phyloP scores from a whole-genome alignment of 2,329 filamentous ascomycete species.

The Cadophora sp. region DNA sequence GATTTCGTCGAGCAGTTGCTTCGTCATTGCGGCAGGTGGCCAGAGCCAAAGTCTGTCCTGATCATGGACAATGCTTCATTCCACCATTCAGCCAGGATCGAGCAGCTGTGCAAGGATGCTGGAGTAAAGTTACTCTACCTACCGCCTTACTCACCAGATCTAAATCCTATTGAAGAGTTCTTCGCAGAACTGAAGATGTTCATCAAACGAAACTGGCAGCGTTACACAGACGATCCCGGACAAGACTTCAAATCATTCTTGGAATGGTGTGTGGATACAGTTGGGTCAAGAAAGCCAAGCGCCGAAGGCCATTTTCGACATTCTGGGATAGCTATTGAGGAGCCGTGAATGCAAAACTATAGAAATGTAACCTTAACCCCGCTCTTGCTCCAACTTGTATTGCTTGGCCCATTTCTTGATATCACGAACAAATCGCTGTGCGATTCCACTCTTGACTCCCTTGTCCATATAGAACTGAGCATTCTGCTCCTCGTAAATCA shows the following conservation, averaged over 20 bases:
- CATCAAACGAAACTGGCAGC: conserved; percentile 36
- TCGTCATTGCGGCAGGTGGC: conserved; percentile 43
- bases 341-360: conserved; percentile 23
- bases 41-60: conserved; percentile 46
- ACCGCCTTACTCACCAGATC: conserved; percentile 34
- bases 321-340: conserved; percentile 29
- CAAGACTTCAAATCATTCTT: conserved; percentile 35
- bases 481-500: conserved; percentile 43
- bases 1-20: conserved; percentile 46
- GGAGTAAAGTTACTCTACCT: conserved; percentile 36
- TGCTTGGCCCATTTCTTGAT: conserved; percentile 38
- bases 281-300: conserved; percentile 32
- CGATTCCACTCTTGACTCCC: conserved; percentile 43
- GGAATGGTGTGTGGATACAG: conserved; percentile 35
- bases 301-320: conserved; percentile 37
- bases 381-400: conserved; percentile 21
- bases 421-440: conserved; percentile 43
- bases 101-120: conserved; percentile 39
- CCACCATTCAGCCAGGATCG: conserved; percentile 41
- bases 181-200: conserved; percentile 39
- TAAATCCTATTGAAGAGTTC: conserved; percentile 40
- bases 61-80: conserved; percentile 48
- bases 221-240: conserved; percentile 22
- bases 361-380: conserved; percentile 8
- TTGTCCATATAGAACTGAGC: conserved; percentile 42